Base-by-base conservation (phyloP, 2,329 filamentous ascomycete species). In the Aspergillus pseudoglaucus region DNA sequence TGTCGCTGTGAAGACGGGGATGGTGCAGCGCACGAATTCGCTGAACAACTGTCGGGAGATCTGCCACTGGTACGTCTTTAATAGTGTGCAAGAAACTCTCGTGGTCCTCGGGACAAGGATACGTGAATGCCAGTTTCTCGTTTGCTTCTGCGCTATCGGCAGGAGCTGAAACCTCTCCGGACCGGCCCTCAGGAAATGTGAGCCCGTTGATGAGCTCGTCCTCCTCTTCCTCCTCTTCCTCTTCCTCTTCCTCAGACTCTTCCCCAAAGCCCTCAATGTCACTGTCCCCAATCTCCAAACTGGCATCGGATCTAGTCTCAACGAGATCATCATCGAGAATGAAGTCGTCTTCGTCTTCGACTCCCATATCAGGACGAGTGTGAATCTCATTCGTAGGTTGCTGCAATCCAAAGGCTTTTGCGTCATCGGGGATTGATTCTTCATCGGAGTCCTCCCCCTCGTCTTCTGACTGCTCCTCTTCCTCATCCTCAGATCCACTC, bases 291-390 rank as follows among this genome's bases (percentile, higher is more conserved):
- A 72, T 57, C n/a, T 66, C 68, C 6, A 69, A 58, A 25, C 71
- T 72, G 27, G 62, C 66, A 42, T 73, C 67, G n/a, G 88, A 91
- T 33, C 83, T 87, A 56, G 84, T 90, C 10, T 90, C 90, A 30
- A 96, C 79, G 14, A 97, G 77, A 61, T 95, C 86, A 53, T 93
- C 88, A 50, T 97, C 91, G 52, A 96, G 83, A 22, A 91, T 65
- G 59, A 97, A 97, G 58, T 96, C 89, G 59, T 97, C 91, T 63
- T 97, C 91, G 57, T 96, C 91, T 55, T 95, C 90, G 30, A 95
- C 84, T 5, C 83, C 87, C 15, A 90, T 59, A 20, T 75, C 70
- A 33, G 64, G 62, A 27, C 64, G 70, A 49, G 56, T 68, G 56
- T 47, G 61, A 51, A 54, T 64, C 56, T 62, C 64, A 37, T 59